These are phyloP conservation scores for Gaeumannomyces tritici DNA, from an alignment of 2,329 filamentous ascomycete species.

Conservation along the genomic window DNA sequence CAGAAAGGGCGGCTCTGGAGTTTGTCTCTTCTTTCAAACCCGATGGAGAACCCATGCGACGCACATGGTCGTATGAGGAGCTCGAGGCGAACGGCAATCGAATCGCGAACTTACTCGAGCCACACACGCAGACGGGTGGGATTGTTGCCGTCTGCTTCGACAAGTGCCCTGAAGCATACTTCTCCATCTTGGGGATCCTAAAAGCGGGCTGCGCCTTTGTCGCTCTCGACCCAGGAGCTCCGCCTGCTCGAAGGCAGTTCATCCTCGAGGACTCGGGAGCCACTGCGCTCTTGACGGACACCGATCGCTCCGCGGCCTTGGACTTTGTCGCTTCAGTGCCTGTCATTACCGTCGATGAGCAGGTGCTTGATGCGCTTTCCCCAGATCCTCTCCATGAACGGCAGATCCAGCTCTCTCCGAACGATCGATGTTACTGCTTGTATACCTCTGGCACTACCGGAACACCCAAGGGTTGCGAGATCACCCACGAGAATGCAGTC, in stretches of 20 bases:
- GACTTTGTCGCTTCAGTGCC: conserved; percentile 23
- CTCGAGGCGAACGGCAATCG: conserved; percentile 63
- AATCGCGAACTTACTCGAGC: conserved; percentile 55
- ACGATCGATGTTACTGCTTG: conserved; percentile 67
- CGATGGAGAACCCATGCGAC: conserved; percentile 28
- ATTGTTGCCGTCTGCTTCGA: conserved; percentile 73
- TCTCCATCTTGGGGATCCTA: conserved; percentile 70
- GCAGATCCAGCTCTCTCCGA: conserved; percentile 25
- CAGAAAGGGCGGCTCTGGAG: conserved; percentile 60
- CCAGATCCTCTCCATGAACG: background rate
- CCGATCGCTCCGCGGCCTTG: conserved; percentile 11
- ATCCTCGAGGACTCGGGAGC: conserved; percentile 67
- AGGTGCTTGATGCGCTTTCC: conserved; percentile 13
- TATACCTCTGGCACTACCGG: conserved; percentile 87
- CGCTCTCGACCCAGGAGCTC: conserved; percentile 68
- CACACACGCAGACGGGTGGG: conserved; percentile 39
- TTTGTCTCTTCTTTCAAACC: conserved; percentile 54
- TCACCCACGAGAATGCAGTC: conserved; percentile 81
- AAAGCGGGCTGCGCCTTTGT: conserved; percentile 78
- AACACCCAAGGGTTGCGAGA: conserved; percentile 76
- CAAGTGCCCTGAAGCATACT: conserved; percentile 77
- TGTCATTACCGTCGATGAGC: conserved; percentile 23
- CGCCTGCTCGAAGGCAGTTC: conserved; percentile 63
- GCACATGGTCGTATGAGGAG: conserved; percentile 64
- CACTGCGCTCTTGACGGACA: conserved; percentile 49